Base-by-base conservation (phyloP, 495 filamentous ascomycete species). In the Penicillium paxilli region DNA sequence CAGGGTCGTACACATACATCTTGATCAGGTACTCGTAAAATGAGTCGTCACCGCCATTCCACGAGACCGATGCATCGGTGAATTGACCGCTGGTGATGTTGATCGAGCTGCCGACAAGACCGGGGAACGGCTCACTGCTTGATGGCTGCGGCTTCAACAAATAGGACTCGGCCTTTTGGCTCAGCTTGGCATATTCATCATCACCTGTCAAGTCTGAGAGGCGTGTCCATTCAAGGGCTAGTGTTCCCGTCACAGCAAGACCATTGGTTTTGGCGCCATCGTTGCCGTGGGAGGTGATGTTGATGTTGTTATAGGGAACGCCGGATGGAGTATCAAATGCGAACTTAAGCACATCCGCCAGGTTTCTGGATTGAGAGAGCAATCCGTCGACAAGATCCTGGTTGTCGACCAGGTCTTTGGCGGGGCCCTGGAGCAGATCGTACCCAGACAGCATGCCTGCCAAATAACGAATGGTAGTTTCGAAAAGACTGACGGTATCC, bases 1-100 rank as follows among this genome's bases (percentile, higher is more conserved):
- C 49, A 10, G 86, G 78, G 64, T 92, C 87, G 64, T 96, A 96
- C 55, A 95, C 70, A 60, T 86, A 95, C 89, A 94, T 93, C 78
- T 96, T 96, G 67, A 96, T 87, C 21, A 96, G 80, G 58, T 96
- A 96, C 73, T 96, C 91, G 69, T 96, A 96, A 73, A 86, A 94
- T 21, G 83, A 88, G 69, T 96, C 92, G 40, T 80, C 82, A 9
- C 89, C 87, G 44, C 88, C 90, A 54, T 84, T 81, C 92, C 92
- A 96, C 20, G 88, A 86, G 38, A 92, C 91, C 9, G 51, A 54
- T 16, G 80, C 76, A 54, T 94, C 83, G 2, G 75, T 51, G 58
- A 95, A 94, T 6, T 75, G 17, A n/a, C 91, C 91, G 4, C 76
- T 83, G 0, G 57, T 59, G 52, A 91, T 76, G 54, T 84, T 69